Evolutionary conservation across 352 stramenopile genomes (phyloP), one percentile per base, ranked within the genome.

Genomic region (Pythium aquatile): DNA sequence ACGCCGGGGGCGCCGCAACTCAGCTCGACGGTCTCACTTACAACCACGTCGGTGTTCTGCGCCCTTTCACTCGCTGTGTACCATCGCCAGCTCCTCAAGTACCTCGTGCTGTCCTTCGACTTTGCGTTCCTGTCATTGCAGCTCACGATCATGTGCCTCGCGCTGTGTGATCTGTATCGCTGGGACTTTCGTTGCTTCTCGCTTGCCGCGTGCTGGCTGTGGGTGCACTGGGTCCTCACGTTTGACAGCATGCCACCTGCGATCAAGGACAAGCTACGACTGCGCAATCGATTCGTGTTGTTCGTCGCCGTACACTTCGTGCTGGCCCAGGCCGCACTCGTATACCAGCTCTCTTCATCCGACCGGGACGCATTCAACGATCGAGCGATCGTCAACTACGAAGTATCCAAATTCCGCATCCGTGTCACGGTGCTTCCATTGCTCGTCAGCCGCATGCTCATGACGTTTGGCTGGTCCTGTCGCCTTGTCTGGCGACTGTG

Each of bases 61-160:
- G 29, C 58, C 1, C 47, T 52, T 5, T 64, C 55, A 3, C 29
- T 63, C 32, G 39, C 33, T 2, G 47, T 69, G 35, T 72, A 65
- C 35, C 62, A 78, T 35, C 65, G 62, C 0, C 61, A 74, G 29
- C 48, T 80, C 30, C 64, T 79, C 40, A 55, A 66, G 9, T 63
- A 66, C 16, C 47, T 78, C 30, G 35, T 75, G 16, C 67, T 68
- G n/a, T 78, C 70, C 28, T 83, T 83, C 47, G 75, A 83, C 42
- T 77, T 78, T 33, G 42, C 57, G 3, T 78, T 78, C 35, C 52
- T 78, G n/a, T 75, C 72, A 32, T 32, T 77, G 24, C 72, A 83
- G 61, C 51, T 78, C 35, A 70, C 68, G 2, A 13, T 74, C 17
- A 60, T 64, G 11, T 65, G 76, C 48, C 8, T 75, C 5, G 72